These are phyloP conservation scores for Chaetomium tenue DNA, from an alignment of 495 filamentous ascomycete genomes.

Conservation along the genomic window DNA sequence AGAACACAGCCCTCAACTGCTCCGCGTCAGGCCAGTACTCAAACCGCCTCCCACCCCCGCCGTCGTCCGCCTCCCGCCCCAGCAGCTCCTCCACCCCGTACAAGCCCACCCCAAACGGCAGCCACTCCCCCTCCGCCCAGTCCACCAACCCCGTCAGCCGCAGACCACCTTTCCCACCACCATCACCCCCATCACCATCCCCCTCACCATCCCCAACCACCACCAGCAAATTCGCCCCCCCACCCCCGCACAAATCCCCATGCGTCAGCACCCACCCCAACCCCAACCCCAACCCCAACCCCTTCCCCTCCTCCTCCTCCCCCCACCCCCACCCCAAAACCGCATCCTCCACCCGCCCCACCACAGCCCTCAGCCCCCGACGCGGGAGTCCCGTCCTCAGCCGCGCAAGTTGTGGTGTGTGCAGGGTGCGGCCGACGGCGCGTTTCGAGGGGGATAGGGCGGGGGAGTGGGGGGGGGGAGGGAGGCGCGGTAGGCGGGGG, in stretches of 20 bases:
- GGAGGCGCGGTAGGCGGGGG: background rate
- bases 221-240: constrained; percentile 55
- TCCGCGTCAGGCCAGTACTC: constrained; percentile 45
- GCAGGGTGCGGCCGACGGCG: background rate
- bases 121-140: constrained; percentile 59
- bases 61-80: constrained; percentile 35
- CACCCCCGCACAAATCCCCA: constrained; percentile 50
- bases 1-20: constrained; percentile 48
- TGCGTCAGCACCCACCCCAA: constrained; percentile 56
- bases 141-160: constrained; percentile 53
- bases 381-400: too few species aligned
- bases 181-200: background rate
- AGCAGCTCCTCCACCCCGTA: constrained; percentile 58
- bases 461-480: background rate
- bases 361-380: constrained; percentile 25
- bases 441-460: background rate
- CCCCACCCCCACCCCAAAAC: constrained; percentile 33
- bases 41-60: constrained; percentile 27
- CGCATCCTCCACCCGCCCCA: constrained; percentile 39
- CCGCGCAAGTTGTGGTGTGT: too few species aligned
- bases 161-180: background rate
- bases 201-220: constrained; percentile 32
- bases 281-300: constrained; percentile 36
- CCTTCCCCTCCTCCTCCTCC: constrained; percentile 25
- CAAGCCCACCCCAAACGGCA: constrained; percentile 56